These are phyloP conservation scores for Yarrowia hollandica DNA, from an alignment of 805 yeast species.

Conservation along the genomic window DNA sequence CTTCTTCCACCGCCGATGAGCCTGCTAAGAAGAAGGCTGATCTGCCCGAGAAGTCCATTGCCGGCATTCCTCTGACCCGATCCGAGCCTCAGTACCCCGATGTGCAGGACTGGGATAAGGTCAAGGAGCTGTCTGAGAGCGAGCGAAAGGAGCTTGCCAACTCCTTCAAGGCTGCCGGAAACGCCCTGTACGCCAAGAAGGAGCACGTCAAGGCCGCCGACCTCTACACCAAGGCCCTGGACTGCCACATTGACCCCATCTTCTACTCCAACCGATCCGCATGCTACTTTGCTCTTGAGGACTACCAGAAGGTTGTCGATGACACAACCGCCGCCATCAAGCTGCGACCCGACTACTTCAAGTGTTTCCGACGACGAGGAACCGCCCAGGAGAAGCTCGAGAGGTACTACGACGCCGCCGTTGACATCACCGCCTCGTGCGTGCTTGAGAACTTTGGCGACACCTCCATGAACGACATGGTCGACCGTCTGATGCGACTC, in stretches of 20 bases:
- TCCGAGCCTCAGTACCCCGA: constrained; percentile 42
- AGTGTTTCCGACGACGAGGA: constrained; percentile 91
- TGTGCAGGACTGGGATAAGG: constrained; percentile 37
- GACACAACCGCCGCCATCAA: constrained; percentile 85
- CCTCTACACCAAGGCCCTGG: constrained; percentile 75
- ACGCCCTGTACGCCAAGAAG: constrained; percentile 68
- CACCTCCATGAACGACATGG: constrained; percentile 70
- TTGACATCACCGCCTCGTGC: constrained; percentile 86
- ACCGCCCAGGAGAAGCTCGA: constrained; percentile 83
- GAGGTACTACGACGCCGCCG: constrained; percentile 78
- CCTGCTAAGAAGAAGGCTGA: constrained; percentile 28
- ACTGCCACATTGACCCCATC: constrained; percentile 77
- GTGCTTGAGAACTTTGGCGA: constrained; percentile 81
- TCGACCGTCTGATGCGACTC: constrained; percentile 83
- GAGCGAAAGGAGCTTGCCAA: constrained; percentile 56
- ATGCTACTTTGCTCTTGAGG: constrained; percentile 79
- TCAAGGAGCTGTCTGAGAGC: constrained; percentile 34
- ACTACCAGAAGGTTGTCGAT: constrained; percentile 79
- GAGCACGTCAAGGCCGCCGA: constrained; percentile 73
- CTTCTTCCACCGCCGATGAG: background rate
- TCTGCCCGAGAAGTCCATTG: constrained; percentile 31
- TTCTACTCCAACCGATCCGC: constrained; percentile 96
- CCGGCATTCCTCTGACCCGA: constrained; percentile 30
- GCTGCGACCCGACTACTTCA: constrained; percentile 84
- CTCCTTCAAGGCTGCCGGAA: constrained; percentile 87